Percentiles rank a stretch among this genome's conserved stretches.
phyloP scores from a whole-genome alignment of 75 land plant genomes.

The Azolla pinnata region DNA sequence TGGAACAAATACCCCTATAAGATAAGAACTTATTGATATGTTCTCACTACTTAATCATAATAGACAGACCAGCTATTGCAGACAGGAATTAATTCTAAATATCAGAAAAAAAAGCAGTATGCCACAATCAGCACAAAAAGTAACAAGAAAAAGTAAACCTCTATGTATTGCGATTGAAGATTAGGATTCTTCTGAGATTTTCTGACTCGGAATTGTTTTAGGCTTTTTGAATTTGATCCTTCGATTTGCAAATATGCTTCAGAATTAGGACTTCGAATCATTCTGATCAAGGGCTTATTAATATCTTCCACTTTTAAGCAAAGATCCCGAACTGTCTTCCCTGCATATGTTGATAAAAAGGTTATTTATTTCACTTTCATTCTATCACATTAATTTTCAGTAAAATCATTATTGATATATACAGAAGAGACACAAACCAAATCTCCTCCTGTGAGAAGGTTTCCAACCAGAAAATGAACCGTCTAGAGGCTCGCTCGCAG shows the following conservation, averaged over 20 bases:
- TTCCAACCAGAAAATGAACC: conserved; percentile 7
- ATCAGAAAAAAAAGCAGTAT: not conserved
- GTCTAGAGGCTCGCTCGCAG: not conserved
- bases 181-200: not conserved
- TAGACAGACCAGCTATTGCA: too few species aligned
- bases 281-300: conserved; percentile 1
- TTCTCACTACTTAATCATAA: too few species aligned
- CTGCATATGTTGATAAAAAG: too few species aligned
- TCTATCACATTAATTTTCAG: too few species aligned
- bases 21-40: too few species aligned
- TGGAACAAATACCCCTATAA: too few species aligned
- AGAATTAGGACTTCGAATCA: conserved; percentile 2
- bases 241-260: conserved; percentile 6
- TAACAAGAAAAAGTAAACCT: not conserved
- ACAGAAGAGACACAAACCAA: too few species aligned
- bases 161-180: not conserved
- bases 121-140: not conserved
- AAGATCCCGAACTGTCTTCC: not conserved
- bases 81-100: too few species aligned
- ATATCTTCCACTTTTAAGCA: conserved; percentile 6
- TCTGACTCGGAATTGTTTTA: not conserved
- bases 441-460: conserved; percentile 1
- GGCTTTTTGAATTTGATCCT: conserved; percentile 3
- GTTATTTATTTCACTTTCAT: not conserved
- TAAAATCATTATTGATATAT: too few species aligned